A percentile compares a stretch with the other conserved stretches of the same genome.
phyloP scores from a whole-genome alignment of 495 filamentous ascomycete species.

The Talaromyces wortmannii region DNA sequence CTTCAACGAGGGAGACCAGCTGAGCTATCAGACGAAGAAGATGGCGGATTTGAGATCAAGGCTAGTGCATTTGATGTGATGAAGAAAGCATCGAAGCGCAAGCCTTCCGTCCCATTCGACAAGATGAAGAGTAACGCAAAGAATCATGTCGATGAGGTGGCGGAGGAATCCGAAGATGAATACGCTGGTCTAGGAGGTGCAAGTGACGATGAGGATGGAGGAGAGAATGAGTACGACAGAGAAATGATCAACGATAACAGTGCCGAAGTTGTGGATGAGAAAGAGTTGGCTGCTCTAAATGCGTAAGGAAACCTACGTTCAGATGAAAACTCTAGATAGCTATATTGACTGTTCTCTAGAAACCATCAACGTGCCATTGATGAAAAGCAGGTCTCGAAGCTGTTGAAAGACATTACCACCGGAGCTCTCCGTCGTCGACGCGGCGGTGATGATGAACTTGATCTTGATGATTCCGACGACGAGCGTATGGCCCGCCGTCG shows the following conservation, averaged over 20 bases:
- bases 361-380: conserved; percentile 33
- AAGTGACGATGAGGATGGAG: conserved; percentile 77
- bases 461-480: conserved; percentile 84
- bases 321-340: conserved; percentile 4
- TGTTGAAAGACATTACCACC: conserved; percentile 86
- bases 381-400: conserved; percentile 80
- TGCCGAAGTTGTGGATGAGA: conserved; percentile 66
- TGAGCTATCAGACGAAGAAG: conserved; percentile 26
- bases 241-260: conserved; percentile 89
- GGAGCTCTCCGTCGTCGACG: conserved; percentile 77
- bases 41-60: conserved; percentile 34
- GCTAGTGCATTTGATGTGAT: conserved; percentile 67
- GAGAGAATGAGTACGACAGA: conserved; percentile 62
- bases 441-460: conserved; percentile 63
- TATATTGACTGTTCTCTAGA: conserved; percentile 18
- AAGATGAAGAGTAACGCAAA: conserved; percentile 85
- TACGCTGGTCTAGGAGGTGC: conserved; percentile 91
- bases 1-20: conserved; percentile 38
- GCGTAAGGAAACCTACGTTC: conserved; percentile 55
- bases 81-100: conserved; percentile 58
- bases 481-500: conserved; percentile 68
- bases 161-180: conserved; percentile 96
- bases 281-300: conserved; percentile 75
- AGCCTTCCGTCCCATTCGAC: conserved; percentile 52
- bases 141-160: conserved; percentile 84